Conservation (phyloP, 768 basidiomycete genomes). For the Xerocomellus intermedius region DNA sequence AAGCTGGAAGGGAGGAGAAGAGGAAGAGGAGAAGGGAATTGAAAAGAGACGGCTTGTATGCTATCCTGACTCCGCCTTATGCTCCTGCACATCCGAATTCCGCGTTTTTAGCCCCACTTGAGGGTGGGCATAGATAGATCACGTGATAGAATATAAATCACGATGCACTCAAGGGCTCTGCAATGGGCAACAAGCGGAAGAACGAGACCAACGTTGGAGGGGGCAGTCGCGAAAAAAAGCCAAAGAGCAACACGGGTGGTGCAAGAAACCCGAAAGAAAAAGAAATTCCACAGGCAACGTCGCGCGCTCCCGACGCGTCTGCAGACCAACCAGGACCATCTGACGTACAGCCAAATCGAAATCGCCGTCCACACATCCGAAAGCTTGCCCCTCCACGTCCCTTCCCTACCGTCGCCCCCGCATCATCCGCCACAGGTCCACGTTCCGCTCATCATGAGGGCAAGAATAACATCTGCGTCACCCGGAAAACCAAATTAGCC, state of each 20-base stretch:
- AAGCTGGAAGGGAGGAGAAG: constrained; percentile 27
- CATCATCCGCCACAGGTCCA: constrained; percentile 79
- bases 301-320: background rate
- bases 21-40: constrained; percentile 4
- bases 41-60: background rate
- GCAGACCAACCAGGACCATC: background rate
- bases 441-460: constrained; percentile 76
- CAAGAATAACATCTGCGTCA: constrained; percentile 77
- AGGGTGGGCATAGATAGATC: constrained; percentile 19
- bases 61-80: background rate
- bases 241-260: constrained; percentile 10
- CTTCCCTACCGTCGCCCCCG: constrained; percentile 69
- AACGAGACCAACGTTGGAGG: constrained; percentile 5
- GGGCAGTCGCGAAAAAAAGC: constrained; percentile 11
- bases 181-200: constrained; percentile 27
- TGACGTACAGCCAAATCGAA: constrained; percentile 2
- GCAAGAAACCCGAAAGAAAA: constrained; percentile 5
- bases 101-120: constrained; percentile 12
- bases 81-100: constrained; percentile 11
- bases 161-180: background rate
- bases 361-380: constrained; percentile 41
- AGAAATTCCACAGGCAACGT: background rate
- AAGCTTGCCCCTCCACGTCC: constrained; percentile 75
- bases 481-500: constrained; percentile 70
- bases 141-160: constrained; percentile 7